These are phyloP conservation scores for Tylopilus plumbeoviolaceoides DNA, from an alignment of 768 basidiomycete species.

Conservation along the genomic window DNA sequence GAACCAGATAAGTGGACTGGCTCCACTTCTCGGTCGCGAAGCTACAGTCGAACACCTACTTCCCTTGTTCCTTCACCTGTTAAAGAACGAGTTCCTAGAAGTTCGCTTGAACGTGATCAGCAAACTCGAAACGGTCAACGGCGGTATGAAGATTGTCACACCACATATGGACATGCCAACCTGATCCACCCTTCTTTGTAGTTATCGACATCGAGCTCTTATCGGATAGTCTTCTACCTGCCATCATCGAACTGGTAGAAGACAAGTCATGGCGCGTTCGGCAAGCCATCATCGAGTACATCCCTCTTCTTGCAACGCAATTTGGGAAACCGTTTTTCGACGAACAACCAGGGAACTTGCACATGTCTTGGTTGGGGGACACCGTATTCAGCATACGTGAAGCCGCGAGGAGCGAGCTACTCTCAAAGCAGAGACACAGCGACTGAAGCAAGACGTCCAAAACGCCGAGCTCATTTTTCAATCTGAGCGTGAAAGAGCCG, in stretches of 20 bases:
- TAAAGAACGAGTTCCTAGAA: conserved; percentile 99
- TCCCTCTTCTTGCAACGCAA: conserved; percentile 98
- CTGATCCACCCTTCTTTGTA: conserved; percentile 29
- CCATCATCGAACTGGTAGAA: conserved; percentile 96
- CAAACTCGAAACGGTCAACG: conserved; percentile 94
- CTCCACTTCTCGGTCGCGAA: conserved; percentile 89
- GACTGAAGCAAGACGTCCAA: conserved; percentile 44
- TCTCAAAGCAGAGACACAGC: conserved; percentile 54
- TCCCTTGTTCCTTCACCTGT: conserved; percentile 90
- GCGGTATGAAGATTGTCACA: conserved; percentile 48
- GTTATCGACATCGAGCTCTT: conserved; percentile 98
- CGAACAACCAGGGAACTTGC: conserved; percentile 92
- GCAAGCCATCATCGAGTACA: conserved; percentile 99
- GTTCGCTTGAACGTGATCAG: conserved; percentile 97
- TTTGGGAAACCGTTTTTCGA: conserved; percentile 96
- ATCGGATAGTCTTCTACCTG: conserved; percentile 92
- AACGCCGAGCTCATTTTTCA: conserved; percentile 36
- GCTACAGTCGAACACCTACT: conserved; percentile 95
- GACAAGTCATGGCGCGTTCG: conserved; percentile 99
- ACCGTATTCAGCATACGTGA: conserved; percentile 98
- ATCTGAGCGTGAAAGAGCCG: conserved; percentile 49
- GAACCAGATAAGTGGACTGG: conserved; percentile 93
- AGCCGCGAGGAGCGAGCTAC: conserved; percentile 70
- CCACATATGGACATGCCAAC: background rate
- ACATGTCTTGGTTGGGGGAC: conserved; percentile 99